Evolutionary conservation across 2,329 filamentous ascomycete genomes (phyloP).

Genomic region (Hypoxylon sp.): DNA sequence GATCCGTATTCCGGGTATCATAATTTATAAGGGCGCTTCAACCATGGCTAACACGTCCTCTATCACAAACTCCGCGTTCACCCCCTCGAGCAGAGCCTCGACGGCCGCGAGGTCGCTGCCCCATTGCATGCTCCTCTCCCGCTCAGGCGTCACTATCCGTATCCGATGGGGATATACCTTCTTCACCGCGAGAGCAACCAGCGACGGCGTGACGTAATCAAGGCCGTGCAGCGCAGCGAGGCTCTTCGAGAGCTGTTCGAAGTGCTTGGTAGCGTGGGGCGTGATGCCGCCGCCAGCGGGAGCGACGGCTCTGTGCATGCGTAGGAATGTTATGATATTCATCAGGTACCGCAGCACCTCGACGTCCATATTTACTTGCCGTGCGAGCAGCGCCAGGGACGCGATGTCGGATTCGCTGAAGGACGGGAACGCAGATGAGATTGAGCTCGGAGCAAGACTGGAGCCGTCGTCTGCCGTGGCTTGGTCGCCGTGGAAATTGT

Average conservation of each 20-base stretch:
- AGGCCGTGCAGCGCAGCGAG: conserved; percentile 86
- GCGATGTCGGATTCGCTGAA: conserved; percentile 64
- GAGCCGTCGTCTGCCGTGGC: conserved; percentile 8
- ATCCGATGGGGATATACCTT: conserved; percentile 93
- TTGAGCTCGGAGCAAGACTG: conserved; percentile 3
- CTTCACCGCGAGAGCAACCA: conserved; percentile 83
- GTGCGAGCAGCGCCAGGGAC: conserved; percentile 68
- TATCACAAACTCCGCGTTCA: conserved; percentile 72
- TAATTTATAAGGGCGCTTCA: conserved; percentile 62
- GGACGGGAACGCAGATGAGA: conserved; percentile 17
- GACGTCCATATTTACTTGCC: conserved; percentile 73
- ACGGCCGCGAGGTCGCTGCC: conserved; percentile 83
- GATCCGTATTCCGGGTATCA: conserved; percentile 24
- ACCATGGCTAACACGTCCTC: conserved; percentile 73
- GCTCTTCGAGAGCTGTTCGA: conserved; percentile 75
- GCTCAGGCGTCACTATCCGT: conserved; percentile 66
- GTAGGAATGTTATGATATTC: conserved; percentile 88
- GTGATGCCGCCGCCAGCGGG: conserved; percentile 73
- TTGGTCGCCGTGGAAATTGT: background rate
- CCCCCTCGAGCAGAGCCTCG: conserved; percentile 71
- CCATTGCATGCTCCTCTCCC: conserved; percentile 92
- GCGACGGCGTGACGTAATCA: conserved; percentile 83
- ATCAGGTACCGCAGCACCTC: conserved; percentile 87
- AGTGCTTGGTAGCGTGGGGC: conserved; percentile 81
- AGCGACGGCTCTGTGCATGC: conserved; percentile 85